Conservation (phyloP, 768 basidiomycete species). For the Lactifluus subvellereus region DNA sequence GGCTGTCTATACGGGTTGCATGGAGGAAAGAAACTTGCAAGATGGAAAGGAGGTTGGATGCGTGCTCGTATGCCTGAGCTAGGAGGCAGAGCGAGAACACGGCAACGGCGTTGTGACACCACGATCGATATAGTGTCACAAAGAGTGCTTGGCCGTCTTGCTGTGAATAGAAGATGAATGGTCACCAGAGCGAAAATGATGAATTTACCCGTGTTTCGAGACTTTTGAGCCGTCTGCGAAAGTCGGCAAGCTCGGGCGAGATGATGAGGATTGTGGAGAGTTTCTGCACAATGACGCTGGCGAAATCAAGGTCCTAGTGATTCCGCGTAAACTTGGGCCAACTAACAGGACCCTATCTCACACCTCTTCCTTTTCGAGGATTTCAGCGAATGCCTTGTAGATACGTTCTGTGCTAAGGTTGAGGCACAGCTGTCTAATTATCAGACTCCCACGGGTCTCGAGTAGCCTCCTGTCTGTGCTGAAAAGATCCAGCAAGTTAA, state of each 20-base stretch:
- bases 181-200: neutral
- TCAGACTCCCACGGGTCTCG: slow-evolving; percentile 89
- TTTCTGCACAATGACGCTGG: slow-evolving; percentile 96
- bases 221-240: slow-evolving; percentile 87
- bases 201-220: slow-evolving; percentile 79
- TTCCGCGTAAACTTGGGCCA: neutral
- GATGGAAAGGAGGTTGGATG: slow-evolving; percentile 90
- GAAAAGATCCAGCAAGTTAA: slow-evolving; percentile 89
- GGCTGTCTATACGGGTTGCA: neutral
- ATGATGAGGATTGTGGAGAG: slow-evolving; percentile 95
- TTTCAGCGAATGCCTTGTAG: slow-evolving; percentile 93
- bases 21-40: slow-evolving; percentile 54
- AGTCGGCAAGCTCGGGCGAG: slow-evolving; percentile 92
- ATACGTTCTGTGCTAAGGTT: slow-evolving; percentile 94
- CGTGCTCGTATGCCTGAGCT: slow-evolving; percentile 98
- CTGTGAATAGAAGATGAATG: slow-evolving; percentile 31
- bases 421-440: slow-evolving; percentile 90
- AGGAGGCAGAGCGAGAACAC: slow-evolving; percentile 94
- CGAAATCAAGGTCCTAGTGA: slow-evolving; percentile 88
- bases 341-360: neutral
- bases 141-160: slow-evolving; percentile 97
- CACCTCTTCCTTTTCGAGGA: slow-evolving; percentile 96
- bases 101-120: slow-evolving; percentile 98
- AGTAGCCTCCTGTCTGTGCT: slow-evolving; percentile 88
- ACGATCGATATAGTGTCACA: slow-evolving; percentile 89